Evolutionary conservation across 208 protist genomes (phyloP).

Genomic region (Leishmania lainsoni): DNA sequence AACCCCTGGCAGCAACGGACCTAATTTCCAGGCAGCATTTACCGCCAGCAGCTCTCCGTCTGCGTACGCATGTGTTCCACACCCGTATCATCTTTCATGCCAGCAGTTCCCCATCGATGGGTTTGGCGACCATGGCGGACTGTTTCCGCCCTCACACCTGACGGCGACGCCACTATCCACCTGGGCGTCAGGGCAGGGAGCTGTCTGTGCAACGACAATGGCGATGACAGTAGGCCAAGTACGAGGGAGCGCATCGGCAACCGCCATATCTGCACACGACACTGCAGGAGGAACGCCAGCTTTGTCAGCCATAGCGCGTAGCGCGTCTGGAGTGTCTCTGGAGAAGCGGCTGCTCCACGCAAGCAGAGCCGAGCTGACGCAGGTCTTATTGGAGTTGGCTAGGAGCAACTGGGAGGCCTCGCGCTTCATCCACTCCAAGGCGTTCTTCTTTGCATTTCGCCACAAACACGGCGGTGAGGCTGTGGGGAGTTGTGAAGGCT

Average conservation of each 20-base stretch:
- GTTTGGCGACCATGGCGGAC: background rate
- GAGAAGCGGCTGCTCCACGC: constrained; percentile 59
- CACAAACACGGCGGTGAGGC: constrained; percentile 24
- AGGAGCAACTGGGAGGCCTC: constrained; percentile 63
- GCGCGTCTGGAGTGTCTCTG: constrained; percentile 36
- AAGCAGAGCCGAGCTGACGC: constrained; percentile 65
- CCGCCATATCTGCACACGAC: background rate
- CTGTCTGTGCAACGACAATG: background rate
- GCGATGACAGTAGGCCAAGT: background rate
- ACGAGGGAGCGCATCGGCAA: background rate
- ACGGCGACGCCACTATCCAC: background rate
- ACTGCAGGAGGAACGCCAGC: background rate
- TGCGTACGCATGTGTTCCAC: constrained; percentile 8
- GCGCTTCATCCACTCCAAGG: constrained; percentile 74
- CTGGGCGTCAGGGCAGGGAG: background rate
- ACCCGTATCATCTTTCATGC: constrained; percentile 15
- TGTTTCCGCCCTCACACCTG: background rate
- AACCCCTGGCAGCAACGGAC: background rate
- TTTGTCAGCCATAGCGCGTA: constrained; percentile 5
- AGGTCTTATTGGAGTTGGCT: constrained; percentile 71
- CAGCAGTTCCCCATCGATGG: constrained; percentile 3
- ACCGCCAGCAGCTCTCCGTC: background rate
- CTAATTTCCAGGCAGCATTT: background rate
- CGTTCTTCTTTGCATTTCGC: constrained; percentile 56
- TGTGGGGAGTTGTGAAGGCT: background rate